Evolutionary conservation across 495 filamentous ascomycete genomes (phyloP), one percentile per base, ranked within the genome.

Genomic region (Lasiosphaeria hispida): DNA sequence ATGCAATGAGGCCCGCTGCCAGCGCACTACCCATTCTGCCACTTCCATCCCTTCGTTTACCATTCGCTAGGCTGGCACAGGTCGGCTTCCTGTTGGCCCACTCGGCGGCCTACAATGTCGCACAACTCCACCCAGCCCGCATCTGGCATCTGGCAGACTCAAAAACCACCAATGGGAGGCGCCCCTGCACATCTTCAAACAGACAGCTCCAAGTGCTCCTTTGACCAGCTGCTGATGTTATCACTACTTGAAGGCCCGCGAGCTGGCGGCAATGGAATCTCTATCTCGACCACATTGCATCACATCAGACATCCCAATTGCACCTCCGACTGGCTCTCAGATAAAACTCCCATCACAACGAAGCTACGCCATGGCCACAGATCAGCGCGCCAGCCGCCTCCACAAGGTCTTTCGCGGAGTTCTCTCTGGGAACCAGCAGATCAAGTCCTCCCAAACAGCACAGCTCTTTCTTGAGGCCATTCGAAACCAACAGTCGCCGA

Each of bases 391-490:
- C n/a, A 37, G 30, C 10, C 65, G 67, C 15, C 73, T 76, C 13
- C 44, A 63, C 9, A 48, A 18, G 1, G 33, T 72, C 33, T 75
- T 75, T 53, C 57, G 57, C 1, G 63, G 63, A 10, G 51, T 68
- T 1, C 41, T 75, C 1, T 57, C 63, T 7, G 73, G 73, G 5
- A 61, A 66, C 23, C 58, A 58, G 18, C 44, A 43, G 7, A 36
- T 76, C 38, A 42, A 33, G 4, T 67, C 36, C 7, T 6, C 53
- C 17, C 56, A 68, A 9, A 74, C 83, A 57, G 80, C 75, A n/a
- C 78, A 78, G 40, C 72, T 76, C 8, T 85, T 89, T 52, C 52
- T 91, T 5, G 85, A 90, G 60, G 81, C 87, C 0, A 62, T 88
- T 2, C 72, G 76, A 14, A 69, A 61, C 10, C 77, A 85, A 58